Conservation (phyloP, 495 filamentous ascomycete species). For the Chlorociboria aeruginascens region DNA sequence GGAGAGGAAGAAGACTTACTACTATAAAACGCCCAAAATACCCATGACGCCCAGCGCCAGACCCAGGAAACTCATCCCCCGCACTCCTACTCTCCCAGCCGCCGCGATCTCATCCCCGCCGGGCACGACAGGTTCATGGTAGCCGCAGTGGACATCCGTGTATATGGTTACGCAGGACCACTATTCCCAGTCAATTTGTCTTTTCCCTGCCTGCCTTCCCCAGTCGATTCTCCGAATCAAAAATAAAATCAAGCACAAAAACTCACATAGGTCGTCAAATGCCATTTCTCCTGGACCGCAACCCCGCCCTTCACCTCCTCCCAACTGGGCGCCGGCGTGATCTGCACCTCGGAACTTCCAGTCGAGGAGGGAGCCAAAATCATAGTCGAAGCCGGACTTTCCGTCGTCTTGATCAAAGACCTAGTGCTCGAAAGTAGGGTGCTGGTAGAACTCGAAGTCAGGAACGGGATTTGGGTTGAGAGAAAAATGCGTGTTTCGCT, state of each 20-base stretch:
- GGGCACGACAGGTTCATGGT: constrained; percentile 29
- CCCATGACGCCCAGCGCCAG: neutral
- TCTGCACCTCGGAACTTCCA: neutral
- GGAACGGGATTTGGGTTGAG: too few species aligned
- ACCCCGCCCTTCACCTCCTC: neutral
- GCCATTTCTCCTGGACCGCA: constrained; percentile 14
- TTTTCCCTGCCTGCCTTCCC: too few species aligned
- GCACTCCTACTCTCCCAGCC: neutral
- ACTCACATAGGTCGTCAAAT: constrained; percentile 25
- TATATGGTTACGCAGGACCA: constrained; percentile 3
- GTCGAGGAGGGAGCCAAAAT: neutral
- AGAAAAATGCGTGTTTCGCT: too few species aligned
- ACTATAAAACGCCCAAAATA: neutral
- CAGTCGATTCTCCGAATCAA: neutral
- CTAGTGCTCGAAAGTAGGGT: too few species aligned
- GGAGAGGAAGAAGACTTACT: neutral
- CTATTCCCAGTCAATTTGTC: too few species aligned
- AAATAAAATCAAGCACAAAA: constrained; percentile 26
- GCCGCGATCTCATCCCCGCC: constrained; percentile 18
- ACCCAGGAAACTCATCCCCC: neutral
- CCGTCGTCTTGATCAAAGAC: neutral
- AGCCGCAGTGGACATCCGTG: constrained; percentile 28
- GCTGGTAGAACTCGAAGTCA: too few species aligned
- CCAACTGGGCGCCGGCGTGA: constrained; percentile 1
- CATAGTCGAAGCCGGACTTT: neutral